Percentiles rank a stretch among this genome's conserved stretches.
These are phyloP conservation scores for Trifolium subterraneum DNA, from an alignment of 306 rosid genomes.

Conservation along the genomic window DNA sequence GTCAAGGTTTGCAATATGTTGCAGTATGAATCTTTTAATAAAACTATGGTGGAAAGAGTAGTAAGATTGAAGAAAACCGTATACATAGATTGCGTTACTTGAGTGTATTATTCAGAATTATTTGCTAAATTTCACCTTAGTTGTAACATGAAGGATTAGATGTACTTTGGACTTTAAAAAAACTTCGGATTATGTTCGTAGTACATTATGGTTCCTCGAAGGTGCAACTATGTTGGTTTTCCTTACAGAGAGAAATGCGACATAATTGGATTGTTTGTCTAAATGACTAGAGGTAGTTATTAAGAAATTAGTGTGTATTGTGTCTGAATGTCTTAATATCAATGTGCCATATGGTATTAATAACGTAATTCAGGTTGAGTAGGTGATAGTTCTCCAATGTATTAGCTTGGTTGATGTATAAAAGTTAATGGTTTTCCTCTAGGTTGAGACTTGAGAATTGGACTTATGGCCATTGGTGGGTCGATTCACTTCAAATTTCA, in stretches of 20 bases:
- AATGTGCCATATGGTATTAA: background rate
- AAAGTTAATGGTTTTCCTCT: conserved; percentile 7
- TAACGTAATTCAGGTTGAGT: conserved; percentile 20
- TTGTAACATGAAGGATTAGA: background rate
- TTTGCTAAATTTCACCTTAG: background rate
- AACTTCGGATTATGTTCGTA: background rate
- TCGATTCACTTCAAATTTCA: conserved; percentile 5
- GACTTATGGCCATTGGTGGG: background rate
- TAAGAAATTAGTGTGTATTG: background rate
- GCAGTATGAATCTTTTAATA: background rate
- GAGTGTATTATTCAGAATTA: conserved; percentile 19
- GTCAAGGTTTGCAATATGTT: background rate
- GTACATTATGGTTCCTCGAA: conserved; percentile 11
- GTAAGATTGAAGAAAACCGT: background rate
- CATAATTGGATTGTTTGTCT: conserved; percentile 3
- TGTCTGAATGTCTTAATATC: background rate
- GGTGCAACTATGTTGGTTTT: background rate
- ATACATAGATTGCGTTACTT: background rate
- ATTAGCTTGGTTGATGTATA: conserved; percentile 15
- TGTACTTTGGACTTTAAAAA: background rate
- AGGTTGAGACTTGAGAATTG: background rate
- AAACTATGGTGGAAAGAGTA: background rate
- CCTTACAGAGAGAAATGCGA: background rate
- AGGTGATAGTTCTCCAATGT: background rate
- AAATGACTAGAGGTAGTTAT: conserved; percentile 20